These are phyloP conservation scores for Colletotrichum costaricense DNA, from an alignment of 2,329 filamentous ascomycete species.

Conservation along the genomic window DNA sequence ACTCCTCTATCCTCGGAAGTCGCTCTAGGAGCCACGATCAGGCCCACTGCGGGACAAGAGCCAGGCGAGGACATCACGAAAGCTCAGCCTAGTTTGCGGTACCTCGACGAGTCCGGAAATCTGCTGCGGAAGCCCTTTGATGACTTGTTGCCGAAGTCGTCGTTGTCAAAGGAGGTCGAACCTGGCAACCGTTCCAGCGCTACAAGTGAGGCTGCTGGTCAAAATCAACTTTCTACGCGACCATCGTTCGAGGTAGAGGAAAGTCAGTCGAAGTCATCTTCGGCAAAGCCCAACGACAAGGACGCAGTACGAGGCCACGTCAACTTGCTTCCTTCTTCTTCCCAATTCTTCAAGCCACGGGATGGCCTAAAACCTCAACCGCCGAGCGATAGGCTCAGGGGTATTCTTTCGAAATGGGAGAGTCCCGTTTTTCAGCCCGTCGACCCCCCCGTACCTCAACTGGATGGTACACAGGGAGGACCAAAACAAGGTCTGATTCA, in stretches of 20 bases:
- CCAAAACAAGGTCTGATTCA: slow-evolving; percentile 1
- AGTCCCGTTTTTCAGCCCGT: slow-evolving; percentile 78
- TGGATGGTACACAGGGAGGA: slow-evolving; percentile 41
- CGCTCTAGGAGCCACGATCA: no score
- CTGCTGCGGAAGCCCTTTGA: slow-evolving; percentile 59
- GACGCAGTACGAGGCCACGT: background rate
- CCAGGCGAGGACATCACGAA: slow-evolving; percentile 11
- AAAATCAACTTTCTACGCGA: background rate
- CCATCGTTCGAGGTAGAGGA: background rate
- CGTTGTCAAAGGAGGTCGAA: background rate
- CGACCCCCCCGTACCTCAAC: slow-evolving; percentile 57
- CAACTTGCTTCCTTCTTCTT: slow-evolving; percentile 3
- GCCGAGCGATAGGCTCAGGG: slow-evolving; percentile 66
- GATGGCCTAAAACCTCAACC: slow-evolving; percentile 36
- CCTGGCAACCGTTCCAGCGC: background rate
- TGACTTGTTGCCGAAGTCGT: slow-evolving; percentile 39
- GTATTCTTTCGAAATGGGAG: slow-evolving; percentile 73
- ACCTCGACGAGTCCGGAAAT: slow-evolving; percentile 54
- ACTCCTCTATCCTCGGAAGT: background rate
- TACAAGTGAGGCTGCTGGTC: background rate
- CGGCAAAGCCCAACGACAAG: no score
- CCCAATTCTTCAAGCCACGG: slow-evolving; percentile 10
- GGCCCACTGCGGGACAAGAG: background rate
- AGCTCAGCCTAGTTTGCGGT: slow-evolving; percentile 33
- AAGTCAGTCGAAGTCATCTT: no score